Base-by-base conservation (phyloP, 495 filamentous ascomycete species). In the Penicillium fimorum region DNA sequence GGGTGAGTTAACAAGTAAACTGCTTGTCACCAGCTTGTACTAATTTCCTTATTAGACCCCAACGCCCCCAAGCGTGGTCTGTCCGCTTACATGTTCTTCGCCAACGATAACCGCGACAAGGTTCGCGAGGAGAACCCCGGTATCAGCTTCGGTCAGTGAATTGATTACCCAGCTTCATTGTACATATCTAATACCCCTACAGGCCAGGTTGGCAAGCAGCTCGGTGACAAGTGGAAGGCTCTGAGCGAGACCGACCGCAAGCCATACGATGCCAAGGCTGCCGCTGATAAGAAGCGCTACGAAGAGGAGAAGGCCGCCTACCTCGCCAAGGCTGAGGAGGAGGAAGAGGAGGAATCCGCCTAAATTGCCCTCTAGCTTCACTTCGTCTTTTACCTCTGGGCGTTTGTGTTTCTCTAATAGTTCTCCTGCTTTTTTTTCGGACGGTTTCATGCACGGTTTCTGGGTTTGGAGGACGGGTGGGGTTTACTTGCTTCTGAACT, bases 11-110 rank as follows among this genome's bases (percentile, higher is more conserved):
- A 45, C 45, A 53, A 52, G 60, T 44, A 43, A 64, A 6, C 50
- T 24, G 45, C 11, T 8, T 15, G 1, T 27, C 27, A 47, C 29
- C 33, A 37, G 38, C 54, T 0, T 59, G 56, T 40, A 65, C 61
- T 53, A 18, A 30, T 20, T 30, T 18, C 15, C 45, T 17, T 7
- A 0, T 2, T 60, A 97, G 94, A 98, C 74, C 94, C 94, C 76
- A 97, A 97, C 73, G 92, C 92, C 46, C 94, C 94, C 70, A 99
- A 97, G 89, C 90, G 94, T 77, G 95, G 92, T 77, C 89, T 99
- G 47, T 99, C 94, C 20, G 94, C 95, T 49, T 99, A 99, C 85
- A 99, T 99, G 94, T 99, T 97, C 85, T 99, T 99, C 72, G 94
- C 94, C 82, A 97, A 97, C 66, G 95, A 97, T 72, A 89, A 96